Conservation (phyloP, 1,139 yeast species). For the Kodamaea alishanica region DNA sequence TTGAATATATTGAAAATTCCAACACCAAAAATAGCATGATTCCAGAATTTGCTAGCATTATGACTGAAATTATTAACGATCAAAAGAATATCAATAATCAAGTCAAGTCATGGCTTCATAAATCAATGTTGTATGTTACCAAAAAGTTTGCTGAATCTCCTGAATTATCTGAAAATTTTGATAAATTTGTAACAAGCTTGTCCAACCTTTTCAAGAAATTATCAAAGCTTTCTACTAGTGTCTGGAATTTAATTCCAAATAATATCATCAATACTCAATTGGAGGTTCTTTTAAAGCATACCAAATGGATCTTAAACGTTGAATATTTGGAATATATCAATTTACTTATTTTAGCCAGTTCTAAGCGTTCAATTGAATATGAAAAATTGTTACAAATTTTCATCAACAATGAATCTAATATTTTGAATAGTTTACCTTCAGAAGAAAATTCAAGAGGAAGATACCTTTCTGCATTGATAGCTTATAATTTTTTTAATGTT, state of each 20-base stretch:
- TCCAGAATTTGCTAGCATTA: slow-evolving; percentile 24
- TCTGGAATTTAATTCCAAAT: slow-evolving; percentile 47
- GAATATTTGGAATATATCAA: slow-evolving; percentile 41
- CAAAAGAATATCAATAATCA: slow-evolving; percentile 5
- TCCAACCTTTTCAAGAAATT: slow-evolving; percentile 15
- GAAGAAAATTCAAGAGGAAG: slow-evolving; percentile 22
- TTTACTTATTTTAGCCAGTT: slow-evolving; percentile 33
- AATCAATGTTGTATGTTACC: slow-evolving; percentile 57
- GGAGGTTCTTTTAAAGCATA: slow-evolving; percentile 54
- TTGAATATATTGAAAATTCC: slow-evolving; percentile 13
- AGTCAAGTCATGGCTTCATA: slow-evolving; percentile 39
- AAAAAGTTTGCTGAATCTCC: slow-evolving; percentile 56
- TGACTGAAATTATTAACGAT: slow-evolving; percentile 13
- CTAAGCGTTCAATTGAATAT: slow-evolving; percentile 38
- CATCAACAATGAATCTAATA: slow-evolving; percentile 44
- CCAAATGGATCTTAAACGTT: slow-evolving; percentile 43
- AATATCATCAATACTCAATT: slow-evolving; percentile 60
- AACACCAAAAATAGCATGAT: slow-evolving; percentile 23
- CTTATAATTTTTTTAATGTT: slow-evolving; percentile 43
- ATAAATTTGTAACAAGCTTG: slow-evolving; percentile 21
- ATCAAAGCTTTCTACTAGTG: slow-evolving; percentile 11
- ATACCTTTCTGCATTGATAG: slow-evolving; percentile 41
- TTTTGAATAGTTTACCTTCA: slow-evolving; percentile 27
- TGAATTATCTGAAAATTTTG: slow-evolving; percentile 32
- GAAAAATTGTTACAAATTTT: slow-evolving; percentile 63